Percentiles rank a stretch among this genome's conserved stretches.
phyloP scores from a whole-genome alignment of 192 early-diverging fungal genomes.

The Backusella westeae region DNA sequence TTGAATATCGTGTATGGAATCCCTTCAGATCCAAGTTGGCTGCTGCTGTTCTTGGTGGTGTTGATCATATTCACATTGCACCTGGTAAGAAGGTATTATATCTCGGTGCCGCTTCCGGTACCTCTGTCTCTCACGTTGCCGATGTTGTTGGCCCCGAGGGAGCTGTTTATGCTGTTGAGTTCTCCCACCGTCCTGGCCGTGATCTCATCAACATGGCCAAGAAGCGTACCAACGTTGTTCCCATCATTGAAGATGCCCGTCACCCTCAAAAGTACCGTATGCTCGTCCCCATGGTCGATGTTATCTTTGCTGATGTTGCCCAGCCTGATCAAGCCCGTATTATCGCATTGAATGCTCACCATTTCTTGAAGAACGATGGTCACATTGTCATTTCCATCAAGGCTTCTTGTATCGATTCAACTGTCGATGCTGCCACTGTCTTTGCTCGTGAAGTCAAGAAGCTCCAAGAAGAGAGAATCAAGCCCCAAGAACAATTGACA shows the following conservation, averaged over 20 bases:
- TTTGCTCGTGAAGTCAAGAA: slow-evolving; percentile 98
- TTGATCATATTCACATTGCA: slow-evolving; percentile 92
- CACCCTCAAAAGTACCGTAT: slow-evolving; percentile 99
- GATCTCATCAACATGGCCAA: slow-evolving; percentile 98
- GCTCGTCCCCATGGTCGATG: slow-evolving; percentile 97
- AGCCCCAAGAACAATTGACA: slow-evolving; percentile 94
- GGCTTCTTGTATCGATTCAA: slow-evolving; percentile 99
- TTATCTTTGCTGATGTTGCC: slow-evolving; percentile 98
- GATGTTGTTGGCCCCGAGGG: slow-evolving; percentile 96
- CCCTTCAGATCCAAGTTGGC: slow-evolving; percentile 99
- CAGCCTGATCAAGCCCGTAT: slow-evolving; percentile 99
- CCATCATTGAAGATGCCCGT: slow-evolving; percentile 99
- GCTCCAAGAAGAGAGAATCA: slow-evolving; percentile 80
- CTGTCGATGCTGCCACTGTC: slow-evolving; percentile 90
- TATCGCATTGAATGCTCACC: slow-evolving; percentile 93
- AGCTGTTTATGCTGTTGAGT: slow-evolving; percentile 83
- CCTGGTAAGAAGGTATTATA: slow-evolving; percentile 98
- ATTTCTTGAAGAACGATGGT: slow-evolving; percentile 96
- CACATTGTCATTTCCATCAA: slow-evolving; percentile 99
- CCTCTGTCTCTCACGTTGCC: slow-evolving; percentile 95
- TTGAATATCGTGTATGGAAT: slow-evolving; percentile 99
- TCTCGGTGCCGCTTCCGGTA: slow-evolving; percentile 94
- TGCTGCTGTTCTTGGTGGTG: slow-evolving; percentile 93
- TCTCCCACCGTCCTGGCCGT: no score
- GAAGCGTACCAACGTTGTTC: slow-evolving; percentile 99